phyloP scores from a whole-genome alignment of 345 rosid genomes.

The Viola odorata region DNA sequence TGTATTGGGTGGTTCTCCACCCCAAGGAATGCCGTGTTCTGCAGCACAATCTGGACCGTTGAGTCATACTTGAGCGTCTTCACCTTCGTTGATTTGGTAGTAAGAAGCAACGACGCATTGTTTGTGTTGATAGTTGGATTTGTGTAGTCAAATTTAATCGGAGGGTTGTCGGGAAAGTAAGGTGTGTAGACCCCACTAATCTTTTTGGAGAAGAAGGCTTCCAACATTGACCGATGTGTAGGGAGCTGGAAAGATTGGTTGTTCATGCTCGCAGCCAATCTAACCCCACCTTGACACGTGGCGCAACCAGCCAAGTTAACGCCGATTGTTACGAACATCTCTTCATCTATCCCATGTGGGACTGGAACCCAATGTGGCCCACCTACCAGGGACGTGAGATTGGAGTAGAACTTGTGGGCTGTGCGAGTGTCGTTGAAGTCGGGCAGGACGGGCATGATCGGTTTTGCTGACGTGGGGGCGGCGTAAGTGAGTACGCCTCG shows the following conservation, averaged over 20 bases:
- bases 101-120: conserved; percentile 25
- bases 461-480: conserved; percentile 20
- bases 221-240: conserved; percentile 32
- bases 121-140: conserved; percentile 23
- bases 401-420: conserved; percentile 48
- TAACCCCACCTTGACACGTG: conserved; percentile 36
- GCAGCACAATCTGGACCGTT: conserved; percentile 53
- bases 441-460: conserved; percentile 55
- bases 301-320: conserved; percentile 36
- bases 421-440: conserved; percentile 52
- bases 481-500: conserved; percentile 56
- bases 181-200: conserved; percentile 48
- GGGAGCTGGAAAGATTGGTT: conserved; percentile 53
- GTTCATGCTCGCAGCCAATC: conserved; percentile 60
- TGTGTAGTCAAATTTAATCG: conserved; percentile 53
- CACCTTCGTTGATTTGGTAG: conserved; percentile 46
- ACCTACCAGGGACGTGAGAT: conserved; percentile 30
- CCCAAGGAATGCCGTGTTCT: conserved; percentile 46
- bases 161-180: conserved; percentile 57
- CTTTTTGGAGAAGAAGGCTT: no score
- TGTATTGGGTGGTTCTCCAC: conserved; percentile 65
- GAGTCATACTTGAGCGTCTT: conserved; percentile 35
- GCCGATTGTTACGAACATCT: conserved; percentile 66
- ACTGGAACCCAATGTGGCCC: conserved; percentile 57
- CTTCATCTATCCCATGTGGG: conserved; percentile 46